Evolutionary conservation across 768 basidiomycete species (phyloP), one percentile per base, ranked within the genome.

Genomic region (Russula virescens): DNA sequence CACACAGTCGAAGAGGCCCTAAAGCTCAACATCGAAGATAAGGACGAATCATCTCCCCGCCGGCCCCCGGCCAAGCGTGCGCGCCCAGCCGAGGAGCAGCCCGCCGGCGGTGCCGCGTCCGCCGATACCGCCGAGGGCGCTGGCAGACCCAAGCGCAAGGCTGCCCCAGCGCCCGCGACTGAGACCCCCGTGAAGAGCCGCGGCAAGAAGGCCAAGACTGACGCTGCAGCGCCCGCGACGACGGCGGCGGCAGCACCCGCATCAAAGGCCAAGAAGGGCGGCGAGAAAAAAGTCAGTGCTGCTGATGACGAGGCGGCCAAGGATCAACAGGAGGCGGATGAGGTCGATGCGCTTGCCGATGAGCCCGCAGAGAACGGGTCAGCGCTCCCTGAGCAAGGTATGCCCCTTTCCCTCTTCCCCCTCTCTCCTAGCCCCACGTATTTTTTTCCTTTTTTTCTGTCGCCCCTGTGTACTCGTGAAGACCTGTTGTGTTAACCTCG

Each of bases 301-400:
- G 63, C 34, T 14, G 61, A 65, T 10, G 66, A 60, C 11, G 59
- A 59, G 6, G 62, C 50, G 5, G 60, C 55, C 40, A 62, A 56
- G 28, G 58, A 62, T 0, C 60, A 61, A n/a, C 54, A 62, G 35
- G 63, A 64, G 34, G 49, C 63, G 5, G 65, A 64, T 18, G 65
- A 66, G 53, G 65, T 63, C 19, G 64, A 66, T 43, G 65, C 61
- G 31, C 62, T 64, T 23, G 65, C 61, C 4, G 64, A 66, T 45
- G 65, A 66, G 26, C 53, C 50, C 57, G 62, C 53, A 48, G 57
- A 55, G 58, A 58, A 58, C 34, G 62, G 57, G 35, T 31, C 52
- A 26, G 38, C 23, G 43, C 38, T 18, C 23, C 21, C 58, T 26
- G 54, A 19, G 9, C 55, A 55, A 43, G 55, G 58, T 64, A 28